Conservation (phyloP, 2,329 filamentous ascomycete genomes). For the Emmonsia crescens region DNA sequence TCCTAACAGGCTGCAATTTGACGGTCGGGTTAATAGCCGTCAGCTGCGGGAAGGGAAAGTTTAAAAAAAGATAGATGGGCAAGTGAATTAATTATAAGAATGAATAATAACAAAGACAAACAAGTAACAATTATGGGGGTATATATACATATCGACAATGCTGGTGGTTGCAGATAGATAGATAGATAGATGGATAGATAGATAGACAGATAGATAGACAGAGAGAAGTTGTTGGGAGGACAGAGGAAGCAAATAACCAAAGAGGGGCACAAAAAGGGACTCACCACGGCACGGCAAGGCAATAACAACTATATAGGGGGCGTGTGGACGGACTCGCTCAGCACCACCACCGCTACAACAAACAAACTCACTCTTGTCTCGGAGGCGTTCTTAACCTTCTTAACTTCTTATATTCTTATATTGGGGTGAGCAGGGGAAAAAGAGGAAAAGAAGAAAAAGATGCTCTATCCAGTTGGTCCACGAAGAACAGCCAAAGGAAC, state of each 20-base stretch:
- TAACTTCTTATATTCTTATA: not conserved
- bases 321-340: too few relatives aligned
- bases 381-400: too few relatives aligned
- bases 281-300: not conserved
- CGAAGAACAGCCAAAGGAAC: not conserved
- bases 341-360: not conserved
- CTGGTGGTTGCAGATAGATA: too few relatives aligned
- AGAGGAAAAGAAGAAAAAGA: not conserved
- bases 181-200: too few relatives aligned
- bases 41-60: not conserved
- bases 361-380: too few relatives aligned
- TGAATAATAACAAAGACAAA: not conserved
- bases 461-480: not conserved
- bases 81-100: not conserved
- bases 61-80: too few relatives aligned
- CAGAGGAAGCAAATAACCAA: not conserved
- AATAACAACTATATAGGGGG: not conserved
- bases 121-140: not conserved
- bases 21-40: not conserved
- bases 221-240: not conserved
- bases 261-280: not conserved
- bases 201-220: too few relatives aligned
- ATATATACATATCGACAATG: not conserved
- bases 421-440: not conserved
- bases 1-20: not conserved